Conservation (phyloP, 2,329 filamentous ascomycete genomes). For the Microsporum canis region DNA sequence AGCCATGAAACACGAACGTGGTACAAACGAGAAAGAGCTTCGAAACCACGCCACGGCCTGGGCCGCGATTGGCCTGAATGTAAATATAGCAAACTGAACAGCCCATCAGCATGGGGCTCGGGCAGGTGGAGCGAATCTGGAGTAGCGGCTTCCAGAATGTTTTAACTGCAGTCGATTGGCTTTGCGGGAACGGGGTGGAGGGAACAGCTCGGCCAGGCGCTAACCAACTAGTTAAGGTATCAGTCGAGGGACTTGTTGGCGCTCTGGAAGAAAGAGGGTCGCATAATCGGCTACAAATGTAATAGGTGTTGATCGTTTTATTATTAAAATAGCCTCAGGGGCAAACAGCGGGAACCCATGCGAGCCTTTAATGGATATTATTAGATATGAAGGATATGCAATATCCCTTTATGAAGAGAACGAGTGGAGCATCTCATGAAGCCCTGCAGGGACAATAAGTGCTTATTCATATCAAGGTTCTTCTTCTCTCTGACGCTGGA, state of each 20-base stretch:
- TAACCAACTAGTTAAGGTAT: background rate
- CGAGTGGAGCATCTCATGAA: too few relatives aligned
- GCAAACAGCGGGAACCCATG: too few relatives aligned
- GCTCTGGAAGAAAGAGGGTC: too few relatives aligned
- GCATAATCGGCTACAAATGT: too few relatives aligned
- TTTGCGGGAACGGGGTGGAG: background rate
- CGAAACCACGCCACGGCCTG: background rate
- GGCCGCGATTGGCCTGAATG: background rate
- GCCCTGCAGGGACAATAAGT: too few relatives aligned
- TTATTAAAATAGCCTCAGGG: too few relatives aligned
- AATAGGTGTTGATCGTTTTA: too few relatives aligned
- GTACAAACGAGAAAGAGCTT: background rate
- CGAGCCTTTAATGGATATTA: too few relatives aligned
- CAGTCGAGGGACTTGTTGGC: background rate
- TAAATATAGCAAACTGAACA: background rate
- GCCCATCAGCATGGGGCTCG: background rate
- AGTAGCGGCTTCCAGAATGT: background rate
- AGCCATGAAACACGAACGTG: background rate
- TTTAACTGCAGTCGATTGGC: background rate
- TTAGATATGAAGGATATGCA: too few relatives aligned
- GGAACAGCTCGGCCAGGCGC: background rate
- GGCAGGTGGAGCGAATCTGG: background rate
- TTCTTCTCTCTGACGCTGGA: too few relatives aligned
- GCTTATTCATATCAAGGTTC: too few relatives aligned
- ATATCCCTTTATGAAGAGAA: too few relatives aligned